A percentile compares a stretch with the other conserved stretches of the same genome.
phyloP scores from a whole-genome alignment of 1,284 basidiomycete species.

The Mycosarcoma mackinlayi region DNA sequence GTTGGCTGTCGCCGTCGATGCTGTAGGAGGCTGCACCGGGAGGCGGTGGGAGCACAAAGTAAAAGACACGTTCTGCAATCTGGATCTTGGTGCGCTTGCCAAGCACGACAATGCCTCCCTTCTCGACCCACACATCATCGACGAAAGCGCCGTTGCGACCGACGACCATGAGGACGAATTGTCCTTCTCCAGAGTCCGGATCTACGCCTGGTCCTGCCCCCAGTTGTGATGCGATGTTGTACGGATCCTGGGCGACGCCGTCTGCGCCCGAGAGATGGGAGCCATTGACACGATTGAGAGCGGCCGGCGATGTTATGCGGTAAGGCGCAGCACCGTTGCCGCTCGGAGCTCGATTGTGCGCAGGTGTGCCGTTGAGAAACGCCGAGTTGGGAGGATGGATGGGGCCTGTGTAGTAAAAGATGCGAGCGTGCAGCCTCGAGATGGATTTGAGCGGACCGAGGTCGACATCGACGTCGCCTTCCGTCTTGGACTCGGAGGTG shows the following conservation, averaged over 20 bases:
- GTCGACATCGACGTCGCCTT: slow-evolving; percentile 80
- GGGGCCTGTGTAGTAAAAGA: slow-evolving; percentile 73
- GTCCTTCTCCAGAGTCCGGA: slow-evolving; percentile 72
- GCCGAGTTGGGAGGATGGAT: slow-evolving; percentile 35
- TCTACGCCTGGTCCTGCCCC: slow-evolving; percentile 21
- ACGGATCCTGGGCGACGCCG: slow-evolving; percentile 25
- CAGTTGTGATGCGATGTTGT: slow-evolving; percentile 20
- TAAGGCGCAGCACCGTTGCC: slow-evolving; percentile 31
- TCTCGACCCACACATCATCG: slow-evolving; percentile 91
- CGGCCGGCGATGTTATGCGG: slow-evolving; percentile 44
- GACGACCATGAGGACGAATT: slow-evolving; percentile 88
- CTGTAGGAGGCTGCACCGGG: slow-evolving; percentile 26
- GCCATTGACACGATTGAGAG: slow-evolving; percentile 43
- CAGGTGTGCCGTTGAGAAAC: slow-evolving; percentile 30
- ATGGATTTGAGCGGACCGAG: slow-evolving; percentile 96
- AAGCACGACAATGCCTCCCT: slow-evolving; percentile 79
- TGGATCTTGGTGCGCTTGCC: slow-evolving; percentile 86
- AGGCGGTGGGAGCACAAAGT: slow-evolving; percentile 83
- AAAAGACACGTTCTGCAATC: slow-evolving; percentile 96
- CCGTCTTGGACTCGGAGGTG: slow-evolving; percentile 47
- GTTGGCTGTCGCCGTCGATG: slow-evolving; percentile 31
- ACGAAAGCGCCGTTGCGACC: slow-evolving; percentile 98
- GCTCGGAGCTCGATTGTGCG: slow-evolving; percentile 31
- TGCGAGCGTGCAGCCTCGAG: slow-evolving; percentile 92
- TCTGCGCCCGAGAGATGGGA: slow-evolving; percentile 20